A percentile compares a stretch with the other conserved stretches of the same genome.
phyloP scores from a whole-genome alignment of 2,329 filamentous ascomycete genomes.

The Penicillium vulpinum region DNA sequence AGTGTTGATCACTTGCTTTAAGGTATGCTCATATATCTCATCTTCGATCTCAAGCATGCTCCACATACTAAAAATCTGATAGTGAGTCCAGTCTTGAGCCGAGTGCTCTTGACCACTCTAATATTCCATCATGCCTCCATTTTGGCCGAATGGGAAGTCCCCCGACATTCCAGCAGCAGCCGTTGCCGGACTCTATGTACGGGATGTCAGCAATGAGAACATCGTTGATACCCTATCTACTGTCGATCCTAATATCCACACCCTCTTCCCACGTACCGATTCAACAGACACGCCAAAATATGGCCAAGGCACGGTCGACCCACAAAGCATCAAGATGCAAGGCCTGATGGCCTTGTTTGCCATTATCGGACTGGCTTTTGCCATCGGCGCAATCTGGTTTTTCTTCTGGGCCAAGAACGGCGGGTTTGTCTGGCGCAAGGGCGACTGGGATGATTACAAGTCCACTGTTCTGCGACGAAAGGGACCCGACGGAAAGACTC shows the following conservation, averaged over 20 bases:
- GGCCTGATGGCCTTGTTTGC: conserved; percentile 85
- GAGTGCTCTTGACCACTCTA: conserved; percentile 36
- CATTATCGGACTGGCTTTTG: conserved; percentile 74
- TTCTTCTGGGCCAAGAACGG: conserved; percentile 98
- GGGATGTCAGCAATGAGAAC: conserved; percentile 10
- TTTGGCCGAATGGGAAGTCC: conserved; percentile 24
- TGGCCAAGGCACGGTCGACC: conserved; percentile 43
- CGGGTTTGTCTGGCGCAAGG: conserved; percentile 80
- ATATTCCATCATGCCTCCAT: conserved; percentile 32
- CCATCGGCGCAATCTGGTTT: conserved; percentile 83
- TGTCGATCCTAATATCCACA: conserved; percentile 27
- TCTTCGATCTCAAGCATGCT: conserved; percentile 2
- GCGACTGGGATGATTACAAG: conserved; percentile 99
- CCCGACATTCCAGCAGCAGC: conserved; percentile 25
- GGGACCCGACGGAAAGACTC: conserved; percentile 82
- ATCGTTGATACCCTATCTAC: conserved; percentile 18
- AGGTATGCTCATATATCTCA: conserved; percentile 9
- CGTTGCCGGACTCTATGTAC: conserved; percentile 15
- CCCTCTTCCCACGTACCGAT: conserved; percentile 32
- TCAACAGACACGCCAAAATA: conserved; percentile 17
- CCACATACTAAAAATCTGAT: conserved; percentile 8
- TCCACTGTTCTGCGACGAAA: conserved; percentile 85
- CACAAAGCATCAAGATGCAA: conserved; percentile 48
- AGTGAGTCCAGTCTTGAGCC: conserved; percentile 37
- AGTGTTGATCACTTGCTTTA: conserved; percentile 12